phyloP scores from a whole-genome alignment of 2,329 filamentous ascomycete species.

The Berkeleyomyces rouxiae region DNA sequence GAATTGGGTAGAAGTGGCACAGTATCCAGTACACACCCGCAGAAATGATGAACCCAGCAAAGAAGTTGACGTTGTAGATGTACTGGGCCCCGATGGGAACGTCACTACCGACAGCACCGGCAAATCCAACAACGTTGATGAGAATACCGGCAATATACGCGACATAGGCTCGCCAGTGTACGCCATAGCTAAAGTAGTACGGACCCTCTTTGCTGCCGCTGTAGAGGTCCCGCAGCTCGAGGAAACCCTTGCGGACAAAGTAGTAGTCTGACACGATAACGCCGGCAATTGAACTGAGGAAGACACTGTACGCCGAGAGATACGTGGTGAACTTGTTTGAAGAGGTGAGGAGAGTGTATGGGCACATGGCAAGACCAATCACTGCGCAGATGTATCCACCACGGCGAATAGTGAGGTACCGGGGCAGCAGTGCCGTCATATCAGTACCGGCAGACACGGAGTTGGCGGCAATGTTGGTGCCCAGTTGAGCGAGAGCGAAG shows the following conservation, averaged over 20 bases:
- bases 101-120: conserved; percentile 52
- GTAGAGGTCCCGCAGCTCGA: conserved; percentile 66
- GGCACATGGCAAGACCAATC: conserved; percentile 72
- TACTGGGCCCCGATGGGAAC: conserved; percentile 70
- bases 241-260: conserved; percentile 62
- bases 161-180: conserved; percentile 70
- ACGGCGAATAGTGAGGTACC: conserved; percentile 69
- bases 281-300: conserved; percentile 85
- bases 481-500: conserved; percentile 65
- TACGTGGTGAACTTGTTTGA: conserved; percentile 83
- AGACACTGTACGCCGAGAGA: conserved; percentile 80
- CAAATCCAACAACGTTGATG: conserved; percentile 85
- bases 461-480: conserved; percentile 78
- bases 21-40: conserved; percentile 50
- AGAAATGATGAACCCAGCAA: conserved; percentile 63
- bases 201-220: conserved; percentile 46
- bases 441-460: conserved; percentile 71
- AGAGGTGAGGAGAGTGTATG: conserved; percentile 59
- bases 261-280: conserved; percentile 86
- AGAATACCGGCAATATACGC: conserved; percentile 73
- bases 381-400: conserved; percentile 73
- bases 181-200: conserved; percentile 58
- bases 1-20: conserved; percentile 53
- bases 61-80: conserved; percentile 84
- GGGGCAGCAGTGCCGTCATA: conserved; percentile 62